Evolutionary conservation across 148 eudicot species (phyloP).

Genomic region (Cornus florida): DNA sequence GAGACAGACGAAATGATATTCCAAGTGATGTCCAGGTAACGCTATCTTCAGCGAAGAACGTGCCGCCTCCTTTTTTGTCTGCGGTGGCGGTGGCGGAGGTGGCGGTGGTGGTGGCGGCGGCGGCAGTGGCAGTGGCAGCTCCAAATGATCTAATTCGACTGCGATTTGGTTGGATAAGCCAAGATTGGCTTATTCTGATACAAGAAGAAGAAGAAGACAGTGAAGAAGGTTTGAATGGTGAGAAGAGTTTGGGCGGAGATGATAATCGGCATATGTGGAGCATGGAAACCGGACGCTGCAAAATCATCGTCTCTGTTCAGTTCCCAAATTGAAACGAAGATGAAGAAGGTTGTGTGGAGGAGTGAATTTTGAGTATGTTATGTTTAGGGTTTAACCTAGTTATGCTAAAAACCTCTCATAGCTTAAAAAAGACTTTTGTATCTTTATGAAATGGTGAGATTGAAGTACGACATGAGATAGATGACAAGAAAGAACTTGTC

Average conservation of each 20-base stretch:
- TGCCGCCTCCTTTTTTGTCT: constrained; percentile 28
- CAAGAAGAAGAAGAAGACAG: constrained; percentile 12
- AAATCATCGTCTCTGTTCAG: constrained; percentile 16
- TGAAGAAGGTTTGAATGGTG: constrained; percentile 9
- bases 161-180: constrained; percentile 18
- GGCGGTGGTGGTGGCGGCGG: too few species aligned
- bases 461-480: too few species aligned
- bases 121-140: constrained; percentile 28
- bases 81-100: too few species aligned
- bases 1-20: constrained; percentile 50
- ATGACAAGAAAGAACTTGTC: too few species aligned
- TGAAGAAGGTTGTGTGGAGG: too few species aligned
- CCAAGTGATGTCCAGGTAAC: constrained; percentile 80
- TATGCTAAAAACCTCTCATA: not conserved
- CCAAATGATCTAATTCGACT: constrained; percentile 34
- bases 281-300: constrained; percentile 37
- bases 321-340: too few species aligned
- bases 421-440: too few species aligned
- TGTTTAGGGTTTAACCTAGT: not conserved
- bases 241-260: constrained; percentile 32
- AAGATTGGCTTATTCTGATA: not conserved
- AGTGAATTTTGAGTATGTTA: not conserved
- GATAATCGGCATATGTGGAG: constrained; percentile 47
- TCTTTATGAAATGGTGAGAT: too few species aligned
- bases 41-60: constrained; percentile 69